A percentile compares a stretch with the other conserved stretches of the same genome.
Conservation (phyloP, 345 rosid genomes). For the Mallotus nudiflorus region DNA sequence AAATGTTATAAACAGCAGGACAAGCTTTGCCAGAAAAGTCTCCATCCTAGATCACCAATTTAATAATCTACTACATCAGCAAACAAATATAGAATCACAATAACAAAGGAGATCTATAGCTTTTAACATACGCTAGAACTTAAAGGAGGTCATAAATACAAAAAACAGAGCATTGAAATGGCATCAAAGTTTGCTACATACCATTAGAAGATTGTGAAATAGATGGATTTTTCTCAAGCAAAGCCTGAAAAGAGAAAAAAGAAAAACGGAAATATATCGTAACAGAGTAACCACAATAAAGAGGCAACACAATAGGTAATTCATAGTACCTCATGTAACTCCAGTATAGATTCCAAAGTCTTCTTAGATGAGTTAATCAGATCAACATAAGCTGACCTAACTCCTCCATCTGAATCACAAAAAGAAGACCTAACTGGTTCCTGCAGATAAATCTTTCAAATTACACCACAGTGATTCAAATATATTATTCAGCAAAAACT, state of each 20-base stretch:
- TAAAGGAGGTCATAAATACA: neutral
- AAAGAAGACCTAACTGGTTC: slow-evolving; percentile 63
- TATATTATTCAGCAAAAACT: neutral
- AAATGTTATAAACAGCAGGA: neutral
- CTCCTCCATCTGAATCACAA: slow-evolving; percentile 52
- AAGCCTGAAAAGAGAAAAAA: slow-evolving; percentile 51
- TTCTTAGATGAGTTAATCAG: slow-evolving; percentile 60
- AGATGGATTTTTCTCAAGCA: slow-evolving; percentile 73
- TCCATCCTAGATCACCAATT: neutral
- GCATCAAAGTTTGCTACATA: slow-evolving; percentile 29
- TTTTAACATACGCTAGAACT: neutral
- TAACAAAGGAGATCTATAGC: neutral
- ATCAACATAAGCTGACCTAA: slow-evolving; percentile 59
- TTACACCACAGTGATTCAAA: slow-evolving; percentile 9
- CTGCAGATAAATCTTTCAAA: slow-evolving; percentile 40
- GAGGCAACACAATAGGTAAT: neutral
- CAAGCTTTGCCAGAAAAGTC: no score
- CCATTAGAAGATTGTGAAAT: slow-evolving; percentile 60
- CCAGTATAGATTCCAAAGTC: slow-evolving; percentile 72
- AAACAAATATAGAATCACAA: neutral
- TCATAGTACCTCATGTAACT: slow-evolving; percentile 64
- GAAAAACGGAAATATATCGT: neutral
- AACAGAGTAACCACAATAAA: slow-evolving; percentile 5
- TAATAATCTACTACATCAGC: neutral
- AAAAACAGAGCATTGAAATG: slow-evolving; percentile 5